A percentile compares a stretch with the other conserved stretches of the same genome.
These are phyloP conservation scores for Fusarium agapanthi DNA, from an alignment of 2,329 filamentous ascomycete species.

Conservation along the genomic window DNA sequence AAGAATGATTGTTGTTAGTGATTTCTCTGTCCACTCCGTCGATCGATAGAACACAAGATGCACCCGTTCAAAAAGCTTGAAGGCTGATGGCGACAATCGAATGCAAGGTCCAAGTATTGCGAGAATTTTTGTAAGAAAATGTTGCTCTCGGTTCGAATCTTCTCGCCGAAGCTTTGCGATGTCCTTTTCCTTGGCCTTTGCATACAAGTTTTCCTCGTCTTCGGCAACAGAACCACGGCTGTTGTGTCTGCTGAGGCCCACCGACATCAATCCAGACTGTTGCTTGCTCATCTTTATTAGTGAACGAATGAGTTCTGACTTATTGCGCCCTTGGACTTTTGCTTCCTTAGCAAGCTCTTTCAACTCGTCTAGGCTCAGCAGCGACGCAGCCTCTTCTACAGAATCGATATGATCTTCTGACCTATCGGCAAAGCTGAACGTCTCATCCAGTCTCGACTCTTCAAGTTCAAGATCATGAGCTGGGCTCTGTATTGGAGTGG, in stretches of 20 bases:
- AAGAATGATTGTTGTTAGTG: constrained; percentile 91
- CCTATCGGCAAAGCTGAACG: constrained; percentile 82
- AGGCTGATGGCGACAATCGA: constrained; percentile 74
- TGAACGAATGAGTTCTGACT: constrained; percentile 79
- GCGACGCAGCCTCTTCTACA: constrained; percentile 82
- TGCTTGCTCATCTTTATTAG: constrained; percentile 77
- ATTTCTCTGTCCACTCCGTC: constrained; percentile 97
- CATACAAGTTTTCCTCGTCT: constrained; percentile 48
- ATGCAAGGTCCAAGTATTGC: constrained; percentile 83
- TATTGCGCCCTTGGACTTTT: constrained; percentile 88
- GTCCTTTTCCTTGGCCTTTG: neutral
- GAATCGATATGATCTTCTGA: constrained; percentile 78
- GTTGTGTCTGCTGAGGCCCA: constrained; percentile 71
- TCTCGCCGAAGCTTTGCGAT: constrained; percentile 39
- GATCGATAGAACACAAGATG: constrained; percentile 97
- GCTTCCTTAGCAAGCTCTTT: constrained; percentile 85
- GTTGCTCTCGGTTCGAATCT: constrained; percentile 70
- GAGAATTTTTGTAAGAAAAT: constrained; percentile 82
- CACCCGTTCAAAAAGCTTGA: constrained; percentile 90
- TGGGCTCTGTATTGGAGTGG: constrained; percentile 16
- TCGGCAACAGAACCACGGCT: constrained; percentile 64
- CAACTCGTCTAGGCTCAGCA: constrained; percentile 88
- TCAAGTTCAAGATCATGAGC: constrained; percentile 50
- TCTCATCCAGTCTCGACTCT: constrained; percentile 57
- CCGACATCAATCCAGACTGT: constrained; percentile 78